A percentile compares a stretch with the other conserved stretches of the same genome.
phyloP scores from a whole-genome alignment of 2,329 filamentous ascomycete genomes.

The Aspergillus brasiliensis region DNA sequence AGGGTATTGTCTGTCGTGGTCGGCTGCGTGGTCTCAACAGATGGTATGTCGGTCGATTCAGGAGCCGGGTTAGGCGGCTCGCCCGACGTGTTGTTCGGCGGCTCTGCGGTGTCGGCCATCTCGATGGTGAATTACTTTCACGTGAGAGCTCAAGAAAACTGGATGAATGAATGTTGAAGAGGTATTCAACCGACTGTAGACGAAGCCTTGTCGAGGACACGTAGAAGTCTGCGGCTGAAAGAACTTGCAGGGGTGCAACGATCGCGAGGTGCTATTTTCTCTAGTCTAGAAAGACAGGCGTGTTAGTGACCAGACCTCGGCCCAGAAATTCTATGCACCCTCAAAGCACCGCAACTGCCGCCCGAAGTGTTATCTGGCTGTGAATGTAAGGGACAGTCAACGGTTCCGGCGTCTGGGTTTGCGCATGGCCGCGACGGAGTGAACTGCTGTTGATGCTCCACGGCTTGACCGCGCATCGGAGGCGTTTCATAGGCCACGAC shows the following conservation, averaged over 20 bases:
- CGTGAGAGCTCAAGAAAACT: not conserved
- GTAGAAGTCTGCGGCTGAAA: not conserved
- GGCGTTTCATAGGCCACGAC: not conserved
- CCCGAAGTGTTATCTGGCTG: not conserved
- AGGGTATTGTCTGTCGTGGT: conserved; percentile 24
- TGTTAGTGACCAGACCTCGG: conserved; percentile 15
- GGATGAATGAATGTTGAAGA: not conserved
- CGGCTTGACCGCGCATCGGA: not conserved
- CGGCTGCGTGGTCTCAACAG: conserved; percentile 4
- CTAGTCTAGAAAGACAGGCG: conserved; percentile 10
- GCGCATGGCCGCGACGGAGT: not conserved
- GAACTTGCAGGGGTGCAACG: conserved; percentile 7
- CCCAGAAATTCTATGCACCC: not conserved
- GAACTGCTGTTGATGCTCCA: not conserved
- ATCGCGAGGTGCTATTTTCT: conserved; percentile 12
- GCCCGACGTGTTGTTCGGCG: conserved; percentile 20
- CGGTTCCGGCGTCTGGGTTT: not conserved
- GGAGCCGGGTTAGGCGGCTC: conserved; percentile 21
- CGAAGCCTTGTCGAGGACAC: not conserved
- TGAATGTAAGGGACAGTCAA: not conserved
- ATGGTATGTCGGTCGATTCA: conserved; percentile 10
- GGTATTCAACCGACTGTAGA: not conserved
- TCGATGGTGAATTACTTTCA: conserved; percentile 7
- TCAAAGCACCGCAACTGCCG: not conserved
- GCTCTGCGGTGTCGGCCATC: conserved; percentile 27